Evolutionary conservation across 495 filamentous ascomycete genomes (phyloP), one percentile per base, ranked within the genome.

Genomic region (Penicillium silybi): DNA sequence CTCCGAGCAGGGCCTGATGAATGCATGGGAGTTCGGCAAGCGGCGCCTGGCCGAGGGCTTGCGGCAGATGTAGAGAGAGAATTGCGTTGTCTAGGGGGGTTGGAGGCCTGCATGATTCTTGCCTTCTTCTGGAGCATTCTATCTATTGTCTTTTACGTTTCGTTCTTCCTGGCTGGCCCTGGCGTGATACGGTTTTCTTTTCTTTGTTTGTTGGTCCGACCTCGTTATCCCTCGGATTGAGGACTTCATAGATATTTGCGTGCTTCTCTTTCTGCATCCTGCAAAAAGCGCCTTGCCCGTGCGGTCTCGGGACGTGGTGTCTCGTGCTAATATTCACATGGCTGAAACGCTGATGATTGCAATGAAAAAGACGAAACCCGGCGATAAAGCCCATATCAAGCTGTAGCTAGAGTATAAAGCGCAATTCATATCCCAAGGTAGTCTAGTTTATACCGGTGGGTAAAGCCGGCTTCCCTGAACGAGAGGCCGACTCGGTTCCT

Each of bases 11-110:
- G 95, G 95, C 20, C 78, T 99, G 58, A 81, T 96, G 64, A 97
- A 97, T 74, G 80, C 91, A 44, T 95, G 92, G 79, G 88, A 96
- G 70, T 88, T 97, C 70, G 92, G 92, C 59, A 96, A 95, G 79
- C 80, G 84, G 58, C 93, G 96, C 69, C 72, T 96, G 67, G 85
- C 87, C 32, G 93, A 97, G 77, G 84, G 89, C 75, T 75, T 98
- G 79, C 85, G 93, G 63, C 90, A 97, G 68, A 75, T 75, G 72
- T 75, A 69, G 54, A 59, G 29, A 43, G 46, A 1, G 5, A 18
- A n/a, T 49, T 29, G 29, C 29, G 48, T 50, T 51, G 10, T 27
- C 19, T 50, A 27, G 37, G 18, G 39, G 22, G 35, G 35, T n/a
- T 58, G 17, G 44, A 44, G 44, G 47, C 15, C 38, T 42, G 25